Evolutionary conservation across 257 asterid species (phyloP).

Genomic region (Solanum acaule): DNA sequence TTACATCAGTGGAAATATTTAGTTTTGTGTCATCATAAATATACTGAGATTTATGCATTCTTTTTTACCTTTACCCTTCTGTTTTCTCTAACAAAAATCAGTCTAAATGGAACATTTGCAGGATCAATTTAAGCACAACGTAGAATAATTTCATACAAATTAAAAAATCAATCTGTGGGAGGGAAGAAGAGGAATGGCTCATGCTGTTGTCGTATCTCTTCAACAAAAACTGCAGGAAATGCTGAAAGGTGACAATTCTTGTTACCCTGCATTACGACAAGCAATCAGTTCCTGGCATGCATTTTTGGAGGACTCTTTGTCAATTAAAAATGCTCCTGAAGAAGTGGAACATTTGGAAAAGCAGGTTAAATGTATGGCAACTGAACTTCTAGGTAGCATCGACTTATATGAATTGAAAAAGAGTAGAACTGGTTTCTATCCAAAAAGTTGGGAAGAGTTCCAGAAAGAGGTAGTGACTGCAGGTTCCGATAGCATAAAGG

Average conservation of each 20-base stretch:
- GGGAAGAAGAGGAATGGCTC: background rate
- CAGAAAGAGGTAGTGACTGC: too few species aligned
- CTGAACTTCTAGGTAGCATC: too few species aligned
- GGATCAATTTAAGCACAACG: background rate
- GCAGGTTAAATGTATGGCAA: background rate
- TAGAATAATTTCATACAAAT: background rate
- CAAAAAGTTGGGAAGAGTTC: too few species aligned
- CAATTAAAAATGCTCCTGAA: background rate
- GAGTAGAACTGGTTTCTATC: too few species aligned
- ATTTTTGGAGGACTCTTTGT: background rate
- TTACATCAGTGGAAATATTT: too few species aligned
- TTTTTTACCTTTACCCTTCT: background rate
- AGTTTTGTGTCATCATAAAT: too few species aligned
- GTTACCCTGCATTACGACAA: background rate
- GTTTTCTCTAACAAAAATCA: background rate
- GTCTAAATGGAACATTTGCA: background rate
- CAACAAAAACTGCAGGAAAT: background rate
- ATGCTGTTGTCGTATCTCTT: background rate
- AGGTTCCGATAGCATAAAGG: too few species aligned
- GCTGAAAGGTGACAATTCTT: background rate
- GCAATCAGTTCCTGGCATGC: background rate
- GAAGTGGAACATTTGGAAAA: background rate
- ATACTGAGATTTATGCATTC: too few species aligned
- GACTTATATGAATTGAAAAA: too few species aligned
- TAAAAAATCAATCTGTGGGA: background rate